Evolutionary conservation across 1,139 yeast genomes (phyloP).

Genomic region (Saccharomycopsis hybrid): DNA sequence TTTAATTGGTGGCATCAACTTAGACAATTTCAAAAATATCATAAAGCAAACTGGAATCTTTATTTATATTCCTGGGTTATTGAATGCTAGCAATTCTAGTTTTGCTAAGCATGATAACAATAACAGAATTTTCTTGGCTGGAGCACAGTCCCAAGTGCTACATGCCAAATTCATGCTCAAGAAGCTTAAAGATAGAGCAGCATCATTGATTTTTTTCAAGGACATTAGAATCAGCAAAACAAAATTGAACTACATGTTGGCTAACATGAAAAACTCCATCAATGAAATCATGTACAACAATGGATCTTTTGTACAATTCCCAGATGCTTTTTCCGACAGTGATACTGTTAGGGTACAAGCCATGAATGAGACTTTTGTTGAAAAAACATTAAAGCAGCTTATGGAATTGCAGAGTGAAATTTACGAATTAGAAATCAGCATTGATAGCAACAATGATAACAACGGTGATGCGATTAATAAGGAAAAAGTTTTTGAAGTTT

Average conservation of each 20-base stretch:
- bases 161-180: constrained; percentile 34
- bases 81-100: constrained; percentile 34
- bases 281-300: constrained; percentile 50
- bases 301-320: constrained; percentile 65
- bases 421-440: constrained; percentile 32
- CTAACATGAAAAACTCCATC: constrained; percentile 29
- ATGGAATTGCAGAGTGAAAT: constrained; percentile 41
- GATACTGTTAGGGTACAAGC: constrained; percentile 50
- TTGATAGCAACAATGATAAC: background rate
- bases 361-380: constrained; percentile 44
- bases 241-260: constrained; percentile 22
- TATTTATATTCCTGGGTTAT: constrained; percentile 55
- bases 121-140: constrained; percentile 54
- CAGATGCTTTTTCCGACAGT: constrained; percentile 45
- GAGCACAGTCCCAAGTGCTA: constrained; percentile 41
- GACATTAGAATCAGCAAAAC: constrained; percentile 31
- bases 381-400: constrained; percentile 48
- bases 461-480: constrained; percentile 21
- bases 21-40: constrained; percentile 52
- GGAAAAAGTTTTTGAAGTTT: constrained; percentile 27
- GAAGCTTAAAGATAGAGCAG: constrained; percentile 36
- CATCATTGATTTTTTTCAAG: constrained; percentile 42
- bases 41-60: constrained; percentile 56
- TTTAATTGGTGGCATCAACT: constrained; percentile 58
- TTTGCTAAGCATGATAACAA: constrained; percentile 54